phyloP scores from a whole-genome alignment of 2,329 filamentous ascomycete species.

The Penicillium sp. region DNA sequence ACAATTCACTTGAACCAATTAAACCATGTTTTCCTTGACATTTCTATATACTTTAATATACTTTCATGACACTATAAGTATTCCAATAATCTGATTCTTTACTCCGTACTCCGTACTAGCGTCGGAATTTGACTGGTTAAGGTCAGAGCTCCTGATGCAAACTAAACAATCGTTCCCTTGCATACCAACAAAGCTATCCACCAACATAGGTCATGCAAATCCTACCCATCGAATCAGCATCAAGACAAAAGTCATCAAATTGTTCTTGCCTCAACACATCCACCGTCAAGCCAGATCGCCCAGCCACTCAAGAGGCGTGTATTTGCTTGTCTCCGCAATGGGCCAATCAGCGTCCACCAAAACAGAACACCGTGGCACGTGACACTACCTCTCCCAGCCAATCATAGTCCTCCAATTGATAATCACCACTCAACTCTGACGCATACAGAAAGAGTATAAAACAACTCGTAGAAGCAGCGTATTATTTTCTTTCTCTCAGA shows the following conservation, averaged over 20 bases:
- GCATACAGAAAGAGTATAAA: slow-evolving; percentile 22
- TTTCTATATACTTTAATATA: background rate
- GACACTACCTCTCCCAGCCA: slow-evolving; percentile 4
- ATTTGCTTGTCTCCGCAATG: background rate
- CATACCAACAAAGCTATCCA: background rate
- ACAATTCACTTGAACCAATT: background rate
- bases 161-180: slow-evolving; percentile 2
- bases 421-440: slow-evolving; percentile 21
- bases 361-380: slow-evolving; percentile 4
- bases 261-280: background rate
- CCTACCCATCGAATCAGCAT: slow-evolving; percentile 11
- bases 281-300: background rate
- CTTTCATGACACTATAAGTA: background rate
- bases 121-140: background rate
- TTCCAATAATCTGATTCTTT: background rate
- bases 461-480: background rate
- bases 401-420: slow-evolving; percentile 27
- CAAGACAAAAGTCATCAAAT: slow-evolving; percentile 12
- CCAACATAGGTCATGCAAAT: background rate
- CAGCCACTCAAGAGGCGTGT: background rate
- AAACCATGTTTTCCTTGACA: background rate
- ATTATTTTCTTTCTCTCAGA: background rate
- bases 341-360: slow-evolving; percentile 14
- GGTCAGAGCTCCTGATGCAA: background rate
- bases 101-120: background rate